A percentile compares a stretch with the other conserved stretches of the same genome.
These are phyloP conservation scores for Fusarium globosum DNA, from an alignment of 2,329 filamentous ascomycete genomes.

Conservation along the genomic window DNA sequence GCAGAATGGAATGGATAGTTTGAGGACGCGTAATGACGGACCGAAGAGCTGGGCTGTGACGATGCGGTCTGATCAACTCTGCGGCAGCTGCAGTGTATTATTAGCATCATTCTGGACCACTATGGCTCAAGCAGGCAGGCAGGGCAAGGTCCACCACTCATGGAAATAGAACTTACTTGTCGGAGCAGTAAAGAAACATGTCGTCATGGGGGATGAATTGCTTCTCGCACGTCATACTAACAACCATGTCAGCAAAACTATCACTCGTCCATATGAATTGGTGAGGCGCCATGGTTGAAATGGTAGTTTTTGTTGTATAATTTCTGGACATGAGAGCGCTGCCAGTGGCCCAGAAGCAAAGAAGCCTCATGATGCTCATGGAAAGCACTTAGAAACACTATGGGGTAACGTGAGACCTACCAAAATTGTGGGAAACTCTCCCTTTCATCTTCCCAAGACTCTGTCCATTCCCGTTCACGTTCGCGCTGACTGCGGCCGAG, in stretches of 20 bases:
- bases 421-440: conserved; percentile 75
- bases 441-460: conserved; percentile 66
- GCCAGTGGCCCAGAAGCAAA: conserved; percentile 31
- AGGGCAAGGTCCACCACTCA: conserved; percentile 29
- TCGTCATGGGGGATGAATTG: conserved; percentile 70
- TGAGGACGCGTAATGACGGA: conserved; percentile 48
- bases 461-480: conserved; percentile 62
- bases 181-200: conserved; percentile 71
- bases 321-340: conserved; percentile 33
- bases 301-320: conserved; percentile 16
- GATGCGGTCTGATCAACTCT: conserved; percentile 60
- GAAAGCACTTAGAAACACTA: conserved; percentile 9
- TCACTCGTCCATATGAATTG: background rate
- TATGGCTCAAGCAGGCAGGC: conserved; percentile 11
- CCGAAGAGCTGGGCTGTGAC: conserved; percentile 44
- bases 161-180: conserved; percentile 60
- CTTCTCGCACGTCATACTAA: conserved; percentile 74
- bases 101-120: conserved; percentile 35
- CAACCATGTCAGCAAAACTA: conserved; percentile 34
- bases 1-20: conserved; percentile 59
- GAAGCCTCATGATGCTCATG: conserved; percentile 18
- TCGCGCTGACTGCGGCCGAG: conserved; percentile 63
- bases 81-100: conserved; percentile 59
- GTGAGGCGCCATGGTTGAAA: background rate
- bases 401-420: conserved; percentile 57